Evolutionary conservation across 140 eudicot species (phyloP).

Genomic region (Senecio squalidus): DNA sequence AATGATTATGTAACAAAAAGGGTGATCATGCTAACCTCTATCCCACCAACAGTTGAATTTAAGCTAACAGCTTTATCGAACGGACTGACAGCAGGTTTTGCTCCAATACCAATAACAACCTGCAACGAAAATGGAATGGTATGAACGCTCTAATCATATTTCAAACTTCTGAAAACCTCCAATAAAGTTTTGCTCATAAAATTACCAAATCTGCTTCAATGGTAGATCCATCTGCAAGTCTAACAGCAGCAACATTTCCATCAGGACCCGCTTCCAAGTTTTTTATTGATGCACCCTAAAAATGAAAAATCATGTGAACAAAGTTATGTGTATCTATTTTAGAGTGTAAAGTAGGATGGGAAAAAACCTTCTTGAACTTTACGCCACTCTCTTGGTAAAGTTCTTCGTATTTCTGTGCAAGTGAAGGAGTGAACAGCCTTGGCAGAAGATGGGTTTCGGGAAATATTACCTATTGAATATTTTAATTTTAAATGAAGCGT

Average conservation of each 20-base stretch:
- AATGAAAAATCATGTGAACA: conserved; percentile 13
- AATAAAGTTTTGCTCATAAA: background rate
- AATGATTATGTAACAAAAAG: background rate
- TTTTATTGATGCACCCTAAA: conserved; percentile 73
- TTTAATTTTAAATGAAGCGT: background rate
- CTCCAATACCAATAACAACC: conserved; percentile 96
- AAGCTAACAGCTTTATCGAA: conserved; percentile 61
- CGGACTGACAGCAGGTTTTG: conserved; percentile 80
- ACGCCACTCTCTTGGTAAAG: conserved; percentile 79
- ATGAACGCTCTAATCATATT: background rate
- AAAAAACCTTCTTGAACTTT: conserved; percentile 66
- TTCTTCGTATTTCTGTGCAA: conserved; percentile 76
- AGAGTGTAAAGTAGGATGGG: conserved; percentile 4
- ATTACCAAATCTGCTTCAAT: conserved; percentile 91
- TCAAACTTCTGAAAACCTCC: background rate
- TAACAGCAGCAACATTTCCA: conserved; percentile 77
- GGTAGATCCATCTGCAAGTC: conserved; percentile 75
- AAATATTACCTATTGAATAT: conserved; percentile 39
- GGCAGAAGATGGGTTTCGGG: conserved; percentile 80
- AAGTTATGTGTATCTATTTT: background rate
- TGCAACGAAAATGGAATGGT: conserved; percentile 19
- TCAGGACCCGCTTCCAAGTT: conserved; percentile 78
- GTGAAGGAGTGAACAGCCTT: conserved; percentile 83
- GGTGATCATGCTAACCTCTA: conserved; percentile 51
- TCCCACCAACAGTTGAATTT: conserved; percentile 72